Percentiles rank a stretch among this genome's conserved stretches.
Evolutionary conservation across 495 filamentous ascomycete genomes (phyloP).

Genomic region (Tetracladium marchalianum): DNA sequence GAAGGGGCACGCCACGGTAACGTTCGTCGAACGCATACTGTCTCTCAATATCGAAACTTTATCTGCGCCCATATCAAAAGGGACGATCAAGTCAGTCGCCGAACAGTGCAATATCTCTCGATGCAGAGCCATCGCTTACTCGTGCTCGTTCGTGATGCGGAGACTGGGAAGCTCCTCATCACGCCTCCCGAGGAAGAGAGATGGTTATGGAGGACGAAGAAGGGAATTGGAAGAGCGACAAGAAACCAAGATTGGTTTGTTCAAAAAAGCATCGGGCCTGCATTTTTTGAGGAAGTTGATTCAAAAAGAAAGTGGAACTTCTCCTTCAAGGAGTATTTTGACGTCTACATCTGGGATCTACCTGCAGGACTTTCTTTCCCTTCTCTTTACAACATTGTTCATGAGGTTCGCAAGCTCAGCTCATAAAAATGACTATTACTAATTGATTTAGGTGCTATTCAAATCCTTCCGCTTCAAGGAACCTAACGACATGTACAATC

Average conservation of each 20-base stretch:
- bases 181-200: constrained; percentile 30
- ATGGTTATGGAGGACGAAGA: constrained; percentile 35
- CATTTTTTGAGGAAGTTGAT: constrained; percentile 33
- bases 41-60: constrained; percentile 36
- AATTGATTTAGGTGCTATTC: constrained; percentile 23
- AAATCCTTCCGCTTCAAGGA: constrained; percentile 27
- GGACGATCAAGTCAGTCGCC: constrained; percentile 34
- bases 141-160: constrained; percentile 37
- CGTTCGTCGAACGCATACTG: constrained; percentile 25
- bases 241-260: constrained; percentile 34
- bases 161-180: constrained; percentile 33
- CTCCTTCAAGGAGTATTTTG: constrained; percentile 38
- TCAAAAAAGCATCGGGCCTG: constrained; percentile 24
- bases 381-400: constrained; percentile 22
- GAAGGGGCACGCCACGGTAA: constrained; percentile 21
- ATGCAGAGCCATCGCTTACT: constrained; percentile 33
- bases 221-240: constrained; percentile 31
- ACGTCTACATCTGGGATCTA: constrained; percentile 41
- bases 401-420: constrained; percentile 18
- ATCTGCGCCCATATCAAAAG: constrained; percentile 41
- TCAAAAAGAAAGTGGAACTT: constrained; percentile 32
- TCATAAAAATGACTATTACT: not conserved
- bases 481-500: constrained; percentile 22
- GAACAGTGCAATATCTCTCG: constrained; percentile 38
- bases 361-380: constrained; percentile 21